phyloP scores from a whole-genome alignment of 495 filamentous ascomycete species.

The Aspergillus nanangensis region DNA sequence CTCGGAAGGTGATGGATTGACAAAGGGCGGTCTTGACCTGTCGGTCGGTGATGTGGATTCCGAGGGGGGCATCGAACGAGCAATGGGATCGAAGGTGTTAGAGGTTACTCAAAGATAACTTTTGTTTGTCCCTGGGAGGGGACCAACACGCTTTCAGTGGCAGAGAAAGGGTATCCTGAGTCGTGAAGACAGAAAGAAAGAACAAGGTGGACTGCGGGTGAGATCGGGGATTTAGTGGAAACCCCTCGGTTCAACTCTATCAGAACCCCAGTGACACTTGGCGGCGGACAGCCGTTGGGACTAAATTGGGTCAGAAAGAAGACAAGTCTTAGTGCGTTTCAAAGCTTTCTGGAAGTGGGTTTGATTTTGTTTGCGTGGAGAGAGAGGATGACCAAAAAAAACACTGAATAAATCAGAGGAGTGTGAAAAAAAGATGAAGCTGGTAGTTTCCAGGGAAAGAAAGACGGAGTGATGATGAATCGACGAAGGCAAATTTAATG shows the following conservation, averaged over 20 bases:
- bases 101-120: not conserved
- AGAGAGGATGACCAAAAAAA: not conserved
- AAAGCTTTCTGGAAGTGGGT: too few relatives aligned
- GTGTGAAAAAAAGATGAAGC: not conserved
- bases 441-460: too few relatives aligned
- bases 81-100: not conserved
- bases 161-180: not conserved
- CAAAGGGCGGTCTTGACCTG: slow-evolving; percentile 18
- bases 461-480: not conserved
- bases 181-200: not conserved
- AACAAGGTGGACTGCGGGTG: slow-evolving; percentile 9
- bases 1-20: slow-evolving; percentile 8
- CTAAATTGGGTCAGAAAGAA: not conserved
- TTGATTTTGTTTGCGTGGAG: not conserved
- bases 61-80: slow-evolving; percentile 22
- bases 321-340: not conserved
- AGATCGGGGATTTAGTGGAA: slow-evolving; percentile 11
- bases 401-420: not conserved
- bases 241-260: slow-evolving; percentile 12
- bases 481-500: not conserved
- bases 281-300: slow-evolving; percentile 2
- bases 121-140: not conserved
- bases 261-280: slow-evolving; percentile 6
- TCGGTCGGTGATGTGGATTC: slow-evolving; percentile 22
- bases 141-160: not conserved